These are phyloP conservation scores for Sarocladium kiliense DNA, from an alignment of 2,329 filamentous ascomycete genomes.

Conservation along the genomic window DNA sequence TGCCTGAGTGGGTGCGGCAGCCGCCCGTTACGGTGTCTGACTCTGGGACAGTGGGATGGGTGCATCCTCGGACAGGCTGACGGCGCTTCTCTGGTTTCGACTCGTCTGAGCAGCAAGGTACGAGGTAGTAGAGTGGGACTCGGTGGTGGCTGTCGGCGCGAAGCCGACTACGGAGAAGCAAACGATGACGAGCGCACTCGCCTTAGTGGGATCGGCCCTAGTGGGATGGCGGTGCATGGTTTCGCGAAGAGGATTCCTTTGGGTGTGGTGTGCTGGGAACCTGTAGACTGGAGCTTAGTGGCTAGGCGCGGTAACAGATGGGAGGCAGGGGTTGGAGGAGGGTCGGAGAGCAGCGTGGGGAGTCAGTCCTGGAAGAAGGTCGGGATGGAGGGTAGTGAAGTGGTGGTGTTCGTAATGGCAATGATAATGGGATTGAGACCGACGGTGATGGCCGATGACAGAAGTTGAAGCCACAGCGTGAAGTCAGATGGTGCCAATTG, in stretches of 20 bases:
- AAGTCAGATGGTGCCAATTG: too few relatives aligned
- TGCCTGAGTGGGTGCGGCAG: background rate
- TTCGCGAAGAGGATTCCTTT: background rate
- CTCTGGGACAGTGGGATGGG: background rate
- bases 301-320: conserved; percentile 4
- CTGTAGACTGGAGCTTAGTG: background rate
- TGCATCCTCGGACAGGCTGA: background rate
- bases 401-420: background rate
- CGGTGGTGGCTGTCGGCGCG: conserved; percentile 1
- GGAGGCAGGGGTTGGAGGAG: background rate
- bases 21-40: background rate
- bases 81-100: background rate
- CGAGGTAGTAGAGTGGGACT: background rate
- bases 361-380: too few relatives aligned
- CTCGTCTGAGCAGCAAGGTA: background rate
- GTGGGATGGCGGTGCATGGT: conserved; percentile 12
- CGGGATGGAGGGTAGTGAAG: background rate
- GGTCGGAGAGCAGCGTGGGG: background rate
- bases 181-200: conserved; percentile 10
- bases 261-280: background rate
- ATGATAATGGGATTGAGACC: background rate
- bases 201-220: conserved; percentile 11
- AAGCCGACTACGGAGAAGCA: background rate
- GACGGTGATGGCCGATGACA: background rate
- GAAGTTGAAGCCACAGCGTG: background rate